Conservation (phyloP, 2,329 filamentous ascomycete genomes). For the Pseudopithomyces maydicus region DNA sequence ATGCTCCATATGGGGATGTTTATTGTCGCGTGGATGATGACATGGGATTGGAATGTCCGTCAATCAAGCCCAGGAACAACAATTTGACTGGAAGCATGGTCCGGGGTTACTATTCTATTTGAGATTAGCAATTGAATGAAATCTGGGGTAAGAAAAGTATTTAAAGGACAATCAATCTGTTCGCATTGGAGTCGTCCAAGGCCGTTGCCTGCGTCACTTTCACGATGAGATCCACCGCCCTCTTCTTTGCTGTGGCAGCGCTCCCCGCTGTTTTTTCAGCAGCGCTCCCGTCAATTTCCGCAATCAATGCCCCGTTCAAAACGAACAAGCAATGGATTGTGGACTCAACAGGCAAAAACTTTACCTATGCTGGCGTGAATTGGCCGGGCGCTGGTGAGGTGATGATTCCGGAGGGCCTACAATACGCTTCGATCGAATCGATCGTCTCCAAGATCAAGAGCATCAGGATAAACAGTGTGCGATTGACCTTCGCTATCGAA, state of each 20-base stretch:
- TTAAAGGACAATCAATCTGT: not conserved
- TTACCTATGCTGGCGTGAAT: constrained; percentile 66
- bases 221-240: constrained; percentile 23
- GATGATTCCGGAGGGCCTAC: constrained; percentile 64
- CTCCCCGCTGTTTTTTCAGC: constrained; percentile 24
- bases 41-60: constrained; percentile 5
- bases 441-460: constrained; percentile 60
- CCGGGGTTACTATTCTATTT: not conserved
- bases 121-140: constrained; percentile 6
- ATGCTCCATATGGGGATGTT: not conserved
- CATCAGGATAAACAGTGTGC: constrained; percentile 65
- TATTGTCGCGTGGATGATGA: not conserved
- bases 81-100: not conserved
- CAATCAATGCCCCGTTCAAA: constrained; percentile 30
- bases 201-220: no score
- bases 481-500: constrained; percentile 66
- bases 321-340: constrained; percentile 47
- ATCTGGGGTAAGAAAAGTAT: not conserved
- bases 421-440: constrained; percentile 58
- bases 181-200: not conserved
- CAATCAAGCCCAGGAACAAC: constrained; percentile 4
- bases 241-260: constrained; percentile 18
- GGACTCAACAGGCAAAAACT: constrained; percentile 49
- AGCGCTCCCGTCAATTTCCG: constrained; percentile 24
- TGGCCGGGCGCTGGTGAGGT: constrained; percentile 66